Evolutionary conservation across 1,284 basidiomycete genomes (phyloP), one percentile per base, ranked within the genome.

Genomic region (Ganoderma multipileum): DNA sequence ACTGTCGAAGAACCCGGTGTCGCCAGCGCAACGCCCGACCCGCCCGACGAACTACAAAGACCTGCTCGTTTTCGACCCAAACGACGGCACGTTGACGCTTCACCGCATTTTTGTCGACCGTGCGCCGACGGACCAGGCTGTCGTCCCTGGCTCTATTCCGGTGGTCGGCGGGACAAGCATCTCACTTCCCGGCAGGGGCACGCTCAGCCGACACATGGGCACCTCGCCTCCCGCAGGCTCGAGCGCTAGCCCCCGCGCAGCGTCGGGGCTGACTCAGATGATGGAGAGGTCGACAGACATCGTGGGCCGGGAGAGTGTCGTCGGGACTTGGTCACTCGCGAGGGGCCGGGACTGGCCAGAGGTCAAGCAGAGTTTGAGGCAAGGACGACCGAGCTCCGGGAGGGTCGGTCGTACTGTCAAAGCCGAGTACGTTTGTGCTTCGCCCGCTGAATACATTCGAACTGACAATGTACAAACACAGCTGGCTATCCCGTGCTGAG

Each of bases 401-500:
- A 47, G 50, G 41, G 39, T 55, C 3, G 64, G 65, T 20, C 69
- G 67, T 33, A 39, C 68, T 30, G 68, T 60, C 58, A 77, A 74
- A 71, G 65, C 76, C 28, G 74, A 79, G 73, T 68, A 78, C 75
- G 67, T 76, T 20, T 68, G 64, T 33, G 57, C 12, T 16, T 54
- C 42, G 61, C 64, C 57, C 55, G 63, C 44, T 60, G 28, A 23
- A 38, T 62, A 30, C n/a, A 1, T 47, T 41, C n/a, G 52, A 36
- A 58, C n/a, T 57, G 60, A 38, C 41, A 65, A 59, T 60, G 28
- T 55, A 62, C 59, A 9, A 3, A 36, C 64, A 3, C 71, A 93
- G 91, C 69, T 91, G 86, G 81, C 83, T 95, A 2, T 85, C 93
- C 0, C 88, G 91, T 58, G 93, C 92, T 0, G 95, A 97, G 76